Evolutionary conservation across 345 rosid genomes (phyloP).

Genomic region (Eucalyptus leucophloia): DNA sequence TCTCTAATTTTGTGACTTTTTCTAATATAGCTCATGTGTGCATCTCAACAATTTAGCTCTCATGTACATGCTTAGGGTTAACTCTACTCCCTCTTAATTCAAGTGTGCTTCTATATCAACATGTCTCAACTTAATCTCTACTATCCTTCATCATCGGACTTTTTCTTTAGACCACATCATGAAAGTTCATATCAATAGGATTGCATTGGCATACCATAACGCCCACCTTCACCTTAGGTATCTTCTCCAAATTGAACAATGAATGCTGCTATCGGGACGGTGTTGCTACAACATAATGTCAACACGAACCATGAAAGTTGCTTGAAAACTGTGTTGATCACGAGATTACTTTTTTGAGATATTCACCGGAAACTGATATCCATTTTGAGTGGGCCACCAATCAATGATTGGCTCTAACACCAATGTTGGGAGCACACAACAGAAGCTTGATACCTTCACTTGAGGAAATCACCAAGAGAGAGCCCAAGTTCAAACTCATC

Average conservation of each 20-base stretch:
- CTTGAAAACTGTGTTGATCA: accelerated
- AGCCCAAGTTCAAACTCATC: accelerated
- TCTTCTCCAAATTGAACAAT: background rate
- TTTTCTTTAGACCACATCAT: background rate
- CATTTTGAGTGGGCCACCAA: background rate
- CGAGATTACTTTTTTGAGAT: background rate
- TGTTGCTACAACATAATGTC: background rate
- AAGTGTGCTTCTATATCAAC: background rate
- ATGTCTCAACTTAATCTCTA: background rate
- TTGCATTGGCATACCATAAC: background rate
- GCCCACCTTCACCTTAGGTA: background rate
- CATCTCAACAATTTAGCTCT: background rate
- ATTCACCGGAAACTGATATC: accelerated
- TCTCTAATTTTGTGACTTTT: too few relatives aligned
- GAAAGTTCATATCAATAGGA: too few relatives aligned
- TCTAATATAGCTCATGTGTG: background rate
- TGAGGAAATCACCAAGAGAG: background rate
- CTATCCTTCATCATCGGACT: background rate
- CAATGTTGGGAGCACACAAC: background rate
- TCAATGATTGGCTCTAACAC: background rate
- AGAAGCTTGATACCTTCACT: background rate
- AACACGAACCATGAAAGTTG: background rate
- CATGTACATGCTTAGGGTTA: background rate
- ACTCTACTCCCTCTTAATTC: background rate
- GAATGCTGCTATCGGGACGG: accelerated